A percentile compares a stretch with the other conserved stretches of the same genome.
Evolutionary conservation across 2,329 filamentous ascomycete species (phyloP).

Genomic region (Coniosporium tulheliwenetii): DNA sequence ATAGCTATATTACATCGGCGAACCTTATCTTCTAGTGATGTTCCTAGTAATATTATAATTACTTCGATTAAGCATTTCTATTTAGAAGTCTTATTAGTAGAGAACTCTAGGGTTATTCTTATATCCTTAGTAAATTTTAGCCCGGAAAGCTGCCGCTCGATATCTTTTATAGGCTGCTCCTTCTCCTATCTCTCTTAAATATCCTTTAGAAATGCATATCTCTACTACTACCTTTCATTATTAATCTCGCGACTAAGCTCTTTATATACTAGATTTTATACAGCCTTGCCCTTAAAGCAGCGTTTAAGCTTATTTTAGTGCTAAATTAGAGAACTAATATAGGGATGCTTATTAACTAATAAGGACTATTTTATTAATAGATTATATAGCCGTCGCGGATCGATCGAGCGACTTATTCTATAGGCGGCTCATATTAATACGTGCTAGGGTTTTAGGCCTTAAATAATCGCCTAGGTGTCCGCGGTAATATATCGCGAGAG

Average conservation of each 20-base stretch:
- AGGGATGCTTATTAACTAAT: constrained; percentile 8
- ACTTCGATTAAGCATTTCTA: not conserved
- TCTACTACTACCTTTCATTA: constrained; percentile 4
- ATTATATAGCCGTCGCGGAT: constrained; percentile 8
- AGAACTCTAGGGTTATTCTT: not conserved
- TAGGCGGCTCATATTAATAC: constrained; percentile 10
- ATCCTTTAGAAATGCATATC: constrained; percentile 5
- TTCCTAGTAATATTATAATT: not conserved
- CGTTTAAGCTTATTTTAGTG: constrained; percentile 3
- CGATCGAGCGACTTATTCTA: constrained; percentile 10
- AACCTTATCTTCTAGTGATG: not conserved
- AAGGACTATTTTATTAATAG: constrained; percentile 9
- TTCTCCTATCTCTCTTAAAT: constrained; percentile 6
- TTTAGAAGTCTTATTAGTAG: not conserved
- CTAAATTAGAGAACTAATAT: constrained; percentile 5
- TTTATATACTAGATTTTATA: constrained; percentile 1
- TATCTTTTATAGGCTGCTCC: constrained; percentile 8
- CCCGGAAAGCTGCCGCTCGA: constrained; percentile 8
- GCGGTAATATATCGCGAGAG: constrained; percentile 6
- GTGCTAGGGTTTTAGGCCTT: constrained; percentile 7
- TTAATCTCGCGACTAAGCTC: constrained; percentile 3
- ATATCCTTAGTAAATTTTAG: not conserved
- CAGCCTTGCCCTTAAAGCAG: constrained; percentile 3
- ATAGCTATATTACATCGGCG: not conserved
- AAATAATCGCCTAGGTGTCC: constrained; percentile 8